Evolutionary conservation across 2,329 filamentous ascomycete genomes (phyloP).

Genomic region (Bisporella sp.): DNA sequence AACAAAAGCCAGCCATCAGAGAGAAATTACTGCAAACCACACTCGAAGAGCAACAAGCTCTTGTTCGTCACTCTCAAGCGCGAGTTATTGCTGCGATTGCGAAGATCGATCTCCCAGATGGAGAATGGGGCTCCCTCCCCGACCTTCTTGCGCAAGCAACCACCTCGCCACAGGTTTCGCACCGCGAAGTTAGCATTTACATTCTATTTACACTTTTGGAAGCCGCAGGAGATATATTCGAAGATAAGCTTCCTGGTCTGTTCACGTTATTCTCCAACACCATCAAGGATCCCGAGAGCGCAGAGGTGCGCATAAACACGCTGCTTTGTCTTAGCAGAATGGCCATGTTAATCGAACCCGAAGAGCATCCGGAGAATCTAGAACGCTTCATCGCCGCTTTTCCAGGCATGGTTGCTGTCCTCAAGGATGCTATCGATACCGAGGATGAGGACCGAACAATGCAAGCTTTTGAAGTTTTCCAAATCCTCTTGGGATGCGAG

Average conservation of each 20-base stretch:
- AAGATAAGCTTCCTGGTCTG: conserved; percentile 71
- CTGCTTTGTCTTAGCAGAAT: conserved; percentile 84
- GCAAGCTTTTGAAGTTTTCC: conserved; percentile 93
- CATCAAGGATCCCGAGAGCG: conserved; percentile 83
- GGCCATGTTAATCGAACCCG: conserved; percentile 79
- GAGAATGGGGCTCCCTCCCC: conserved; percentile 78
- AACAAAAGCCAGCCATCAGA: conserved; percentile 74
- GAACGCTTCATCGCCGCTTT: conserved; percentile 72
- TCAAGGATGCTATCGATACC: conserved; percentile 75
- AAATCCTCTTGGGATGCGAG: conserved; percentile 87
- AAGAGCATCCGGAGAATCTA: conserved; percentile 71
- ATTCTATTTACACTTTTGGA: conserved; percentile 91
- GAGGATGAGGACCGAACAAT: conserved; percentile 83
- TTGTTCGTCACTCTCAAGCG: conserved; percentile 79
- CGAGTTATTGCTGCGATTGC: conserved; percentile 85
- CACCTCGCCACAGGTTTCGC: conserved; percentile 64
- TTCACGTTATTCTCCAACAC: conserved; percentile 80
- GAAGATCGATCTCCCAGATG: conserved; percentile 77
- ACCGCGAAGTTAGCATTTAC: conserved; percentile 87
- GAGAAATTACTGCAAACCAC: conserved; percentile 79
- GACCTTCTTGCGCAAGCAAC: conserved; percentile 73
- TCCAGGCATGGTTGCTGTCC: conserved; percentile 80
- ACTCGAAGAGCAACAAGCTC: conserved; percentile 67
- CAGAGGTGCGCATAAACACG: conserved; percentile 91
- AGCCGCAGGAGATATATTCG: conserved; percentile 76